Base-by-base conservation (phyloP, 139 green algal species). In the Edaphochlamys debaryana region DNA sequence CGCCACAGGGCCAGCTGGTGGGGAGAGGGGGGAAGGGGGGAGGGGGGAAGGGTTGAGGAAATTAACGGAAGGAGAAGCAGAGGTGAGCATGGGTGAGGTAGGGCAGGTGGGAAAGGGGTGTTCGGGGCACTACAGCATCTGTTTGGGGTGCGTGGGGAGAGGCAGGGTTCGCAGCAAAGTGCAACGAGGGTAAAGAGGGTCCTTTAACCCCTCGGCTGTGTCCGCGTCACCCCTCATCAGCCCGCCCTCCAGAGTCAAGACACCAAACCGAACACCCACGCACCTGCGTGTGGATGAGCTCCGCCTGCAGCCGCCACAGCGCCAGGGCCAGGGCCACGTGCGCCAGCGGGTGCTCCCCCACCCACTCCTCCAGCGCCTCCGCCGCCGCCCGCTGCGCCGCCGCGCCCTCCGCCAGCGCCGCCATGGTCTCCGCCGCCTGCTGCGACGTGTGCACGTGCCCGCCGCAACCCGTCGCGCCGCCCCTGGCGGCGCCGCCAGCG, bases 1-100 rank as follows among this genome's bases (percentile, higher is more conserved):
- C 77, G 77, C 77, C 77, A 83, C 32, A 83, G 77, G 23, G 63
- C 42, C 77, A 67, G 19, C 77, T 83, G 77, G 34, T 42, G 42
- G 30, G 37, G 42, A 40, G 42, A 41, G 29, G 69, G 42, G 4
- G 32, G 42, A 15, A 45, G 30, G 42, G 25, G 42, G 0, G 42
- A 11, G 69, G 32, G 5, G 29, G 42, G 32, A 29, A 38, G 40
- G n/a, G n/a, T n/a, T n/a, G 11, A 72, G 27, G 67, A 20, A 6
- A 32, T 25, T 23, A 19, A 23, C 1, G 67, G 67, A n/a, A n/a
- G n/a, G n/a, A n/a, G 45, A 54, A 13, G 45, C 45, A 13, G 45
- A 54, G 45, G 13, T 54, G 45, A 54, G 45, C 45, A 13, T 22
- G 45, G 13, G 45, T 20, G 29, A 9, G 32, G 13, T 6, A 20